A percentile compares a stretch with the other conserved stretches of the same genome.
Conservation (phyloP, 257 asterid species). For the Ilex asprella region DNA sequence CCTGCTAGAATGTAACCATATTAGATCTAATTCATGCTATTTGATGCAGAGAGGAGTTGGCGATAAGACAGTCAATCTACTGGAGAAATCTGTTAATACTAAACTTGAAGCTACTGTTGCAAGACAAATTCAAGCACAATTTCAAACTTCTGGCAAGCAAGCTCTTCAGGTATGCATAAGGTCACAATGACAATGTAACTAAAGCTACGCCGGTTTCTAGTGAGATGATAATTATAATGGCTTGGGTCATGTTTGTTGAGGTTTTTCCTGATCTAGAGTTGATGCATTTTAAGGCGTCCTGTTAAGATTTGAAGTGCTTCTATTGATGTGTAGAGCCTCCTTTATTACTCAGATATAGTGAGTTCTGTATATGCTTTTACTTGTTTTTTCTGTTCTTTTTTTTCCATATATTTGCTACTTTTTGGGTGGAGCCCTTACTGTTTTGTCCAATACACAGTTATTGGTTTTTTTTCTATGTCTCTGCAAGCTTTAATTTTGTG, state of each 20-base stretch:
- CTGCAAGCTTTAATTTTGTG: no score
- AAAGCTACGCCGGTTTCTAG: neutral
- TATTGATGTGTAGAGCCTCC: neutral
- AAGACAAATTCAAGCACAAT: conserved; percentile 80
- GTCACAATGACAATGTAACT: no score
- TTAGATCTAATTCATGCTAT: conserved; percentile 16
- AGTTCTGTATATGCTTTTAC: no score
- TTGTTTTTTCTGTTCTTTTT: no score
- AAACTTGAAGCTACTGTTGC: conserved; percentile 81
- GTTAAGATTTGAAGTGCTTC: neutral
- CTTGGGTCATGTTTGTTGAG: no score
- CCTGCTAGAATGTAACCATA: conserved; percentile 4
- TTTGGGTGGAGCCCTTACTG: no score
- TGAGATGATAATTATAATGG: neutral
- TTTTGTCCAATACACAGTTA: no score
- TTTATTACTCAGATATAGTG: no score
- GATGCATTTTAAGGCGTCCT: neutral
- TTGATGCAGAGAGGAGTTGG: conserved; percentile 90
- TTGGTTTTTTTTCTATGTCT: no score
- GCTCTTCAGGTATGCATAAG: conserved; percentile 67
- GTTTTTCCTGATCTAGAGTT: no score
- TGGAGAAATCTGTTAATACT: conserved; percentile 75
- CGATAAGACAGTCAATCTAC: conserved; percentile 80
- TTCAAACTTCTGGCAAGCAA: conserved; percentile 95
- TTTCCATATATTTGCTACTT: no score